Conservation (phyloP, 257 asterid genomes). For the Striga asiatica region DNA sequence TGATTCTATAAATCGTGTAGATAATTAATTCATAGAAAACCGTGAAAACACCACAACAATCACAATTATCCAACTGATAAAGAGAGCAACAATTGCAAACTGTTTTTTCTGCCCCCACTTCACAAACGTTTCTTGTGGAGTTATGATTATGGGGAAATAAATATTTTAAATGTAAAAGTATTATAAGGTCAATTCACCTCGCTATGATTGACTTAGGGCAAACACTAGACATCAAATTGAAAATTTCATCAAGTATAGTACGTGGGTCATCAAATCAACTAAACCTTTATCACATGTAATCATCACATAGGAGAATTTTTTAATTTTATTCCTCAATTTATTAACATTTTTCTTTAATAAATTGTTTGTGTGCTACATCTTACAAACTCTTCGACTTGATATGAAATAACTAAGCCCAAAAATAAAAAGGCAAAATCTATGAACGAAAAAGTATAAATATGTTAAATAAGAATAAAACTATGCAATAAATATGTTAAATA, state of each 20-base stretch:
- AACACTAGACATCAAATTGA: conserved; percentile 13
- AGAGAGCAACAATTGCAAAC: conserved; percentile 1
- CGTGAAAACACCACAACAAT: too few relatives aligned
- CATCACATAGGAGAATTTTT: conserved; percentile 22
- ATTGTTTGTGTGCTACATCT: not conserved
- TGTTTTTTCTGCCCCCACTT: conserved; percentile 18
- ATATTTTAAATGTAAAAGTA: too few relatives aligned
- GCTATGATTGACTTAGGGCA: conserved; percentile 10
- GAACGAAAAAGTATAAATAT: too few relatives aligned
- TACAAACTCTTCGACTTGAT: not conserved
- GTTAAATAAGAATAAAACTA: too few relatives aligned
- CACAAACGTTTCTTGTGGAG: conserved; percentile 12
- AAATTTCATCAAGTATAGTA: not conserved
- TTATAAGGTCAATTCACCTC: conserved; percentile 1
- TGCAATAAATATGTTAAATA: too few relatives aligned
- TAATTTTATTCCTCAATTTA: too few relatives aligned
- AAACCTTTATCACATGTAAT: conserved; percentile 16
- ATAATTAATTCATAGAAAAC: too few relatives aligned
- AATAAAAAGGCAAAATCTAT: too few relatives aligned
- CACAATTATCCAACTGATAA: not conserved
- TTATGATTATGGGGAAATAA: conserved; percentile 18
- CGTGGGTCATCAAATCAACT: conserved; percentile 24
- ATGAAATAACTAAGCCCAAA: too few relatives aligned
- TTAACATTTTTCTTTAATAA: too few relatives aligned
- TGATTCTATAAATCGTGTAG: too few relatives aligned